phyloP scores from a whole-genome alignment of 371 early-diverging fungal genomes.

The Rhizopus delemar region DNA sequence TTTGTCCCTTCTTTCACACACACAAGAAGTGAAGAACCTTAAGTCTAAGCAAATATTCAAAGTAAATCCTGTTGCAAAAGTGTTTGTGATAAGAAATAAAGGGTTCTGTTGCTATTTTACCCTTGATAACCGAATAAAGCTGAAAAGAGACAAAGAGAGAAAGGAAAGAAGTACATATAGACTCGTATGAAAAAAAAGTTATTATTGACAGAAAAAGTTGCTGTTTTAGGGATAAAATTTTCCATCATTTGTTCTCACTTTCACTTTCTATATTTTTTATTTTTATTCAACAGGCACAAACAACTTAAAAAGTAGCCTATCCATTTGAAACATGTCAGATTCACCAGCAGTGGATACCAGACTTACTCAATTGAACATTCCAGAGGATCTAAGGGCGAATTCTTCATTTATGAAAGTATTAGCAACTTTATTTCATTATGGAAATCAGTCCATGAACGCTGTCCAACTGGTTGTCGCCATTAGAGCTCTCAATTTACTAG shows the following conservation, averaged over 20 bases:
- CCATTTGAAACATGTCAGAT: conserved; percentile 1
- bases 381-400: conserved; percentile 45
- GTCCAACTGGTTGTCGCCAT: conserved; percentile 50
- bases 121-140: too few species aligned
- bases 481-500: conserved; percentile 43
- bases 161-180: too few species aligned
- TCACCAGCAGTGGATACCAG: conserved; percentile 39
- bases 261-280: not conserved
- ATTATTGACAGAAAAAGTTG: too few species aligned
- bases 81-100: too few species aligned
- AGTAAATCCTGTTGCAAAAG: too few species aligned
- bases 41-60: too few species aligned
- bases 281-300: not conserved
- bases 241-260: too few species aligned
- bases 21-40: not conserved
- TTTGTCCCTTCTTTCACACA: not conserved
- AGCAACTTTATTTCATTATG: conserved; percentile 52
- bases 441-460: conserved; percentile 51
- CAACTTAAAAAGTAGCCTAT: not conserved
- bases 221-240: too few species aligned
- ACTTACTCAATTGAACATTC: conserved; percentile 43
- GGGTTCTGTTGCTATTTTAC: too few species aligned
- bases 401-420: conserved; percentile 55
- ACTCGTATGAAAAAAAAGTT: too few species aligned
- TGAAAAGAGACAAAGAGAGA: too few species aligned